These are phyloP conservation scores for Papiliotrema fonsecae DNA, from an alignment of 1,284 basidiomycete genomes.

Conservation along the genomic window DNA sequence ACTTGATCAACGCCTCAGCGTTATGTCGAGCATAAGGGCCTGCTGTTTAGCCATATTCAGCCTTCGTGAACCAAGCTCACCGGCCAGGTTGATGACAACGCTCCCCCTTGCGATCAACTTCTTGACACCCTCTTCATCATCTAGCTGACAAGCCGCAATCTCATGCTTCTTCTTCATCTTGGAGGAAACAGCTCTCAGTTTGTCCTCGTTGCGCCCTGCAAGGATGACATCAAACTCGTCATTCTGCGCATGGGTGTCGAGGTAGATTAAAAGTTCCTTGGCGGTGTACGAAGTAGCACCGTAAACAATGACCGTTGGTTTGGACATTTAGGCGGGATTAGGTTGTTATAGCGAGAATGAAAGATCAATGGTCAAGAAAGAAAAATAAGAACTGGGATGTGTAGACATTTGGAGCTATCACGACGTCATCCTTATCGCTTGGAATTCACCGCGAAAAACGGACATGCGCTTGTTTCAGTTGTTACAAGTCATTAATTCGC, in stretches of 20 bases:
- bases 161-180: slow-evolving; percentile 18
- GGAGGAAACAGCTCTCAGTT: slow-evolving; percentile 26
- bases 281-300: slow-evolving; percentile 45
- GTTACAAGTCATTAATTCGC: too few species aligned
- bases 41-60: slow-evolving; percentile 4
- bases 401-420: too few species aligned
- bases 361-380: too few species aligned
- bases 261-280: slow-evolving; percentile 34
- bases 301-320: slow-evolving; percentile 40
- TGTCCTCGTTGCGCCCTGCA: slow-evolving; percentile 35
- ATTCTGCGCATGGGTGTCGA: slow-evolving; percentile 33
- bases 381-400: too few species aligned
- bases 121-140: slow-evolving; percentile 26
- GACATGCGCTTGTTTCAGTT: too few species aligned
- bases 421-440: too few species aligned
- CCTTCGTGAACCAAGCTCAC: slow-evolving; percentile 18
- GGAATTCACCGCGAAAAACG: too few species aligned
- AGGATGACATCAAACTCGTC: slow-evolving; percentile 34
- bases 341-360: too few species aligned
- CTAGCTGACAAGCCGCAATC: slow-evolving; percentile 23
- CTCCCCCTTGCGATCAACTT: slow-evolving; percentile 22
- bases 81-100: slow-evolving; percentile 41
- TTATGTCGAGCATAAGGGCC: slow-evolving; percentile 37
- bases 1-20: slow-evolving; percentile 33
- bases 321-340: too few species aligned